These are phyloP conservation scores for Fraxinus anomala DNA, from an alignment of 257 asterid genomes.

Conservation along the genomic window DNA sequence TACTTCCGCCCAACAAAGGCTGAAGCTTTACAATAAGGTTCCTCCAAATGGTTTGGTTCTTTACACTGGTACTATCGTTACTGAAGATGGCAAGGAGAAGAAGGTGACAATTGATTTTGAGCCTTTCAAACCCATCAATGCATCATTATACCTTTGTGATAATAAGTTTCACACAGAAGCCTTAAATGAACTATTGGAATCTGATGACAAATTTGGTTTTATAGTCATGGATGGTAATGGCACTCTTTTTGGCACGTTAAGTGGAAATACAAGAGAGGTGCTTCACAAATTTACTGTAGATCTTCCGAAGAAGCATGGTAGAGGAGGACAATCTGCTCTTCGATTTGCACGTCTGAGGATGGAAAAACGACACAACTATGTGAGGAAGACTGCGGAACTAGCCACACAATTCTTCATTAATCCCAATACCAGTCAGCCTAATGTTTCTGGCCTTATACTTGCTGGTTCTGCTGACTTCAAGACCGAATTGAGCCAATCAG, in stretches of 20 bases:
- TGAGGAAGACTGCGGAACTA: constrained; percentile 41
- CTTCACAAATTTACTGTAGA: constrained; percentile 42
- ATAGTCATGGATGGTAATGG: constrained; percentile 45
- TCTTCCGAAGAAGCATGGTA: constrained; percentile 42
- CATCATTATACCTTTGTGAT: constrained; percentile 40
- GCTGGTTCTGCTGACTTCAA: constrained; percentile 45
- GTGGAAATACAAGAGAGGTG: constrained; percentile 39
- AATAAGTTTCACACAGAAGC: constrained; percentile 43
- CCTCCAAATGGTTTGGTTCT: constrained; percentile 43
- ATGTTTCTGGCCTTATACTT: constrained; percentile 42
- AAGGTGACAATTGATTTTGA: constrained; percentile 40
- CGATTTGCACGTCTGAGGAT: constrained; percentile 43
- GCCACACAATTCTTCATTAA: constrained; percentile 42
- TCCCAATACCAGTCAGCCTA: constrained; percentile 41
- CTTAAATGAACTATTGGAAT: constrained; percentile 36
- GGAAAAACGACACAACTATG: constrained; percentile 44
- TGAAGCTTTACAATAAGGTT: constrained; percentile 41
- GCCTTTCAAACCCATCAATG: constrained; percentile 42
- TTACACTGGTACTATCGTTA: constrained; percentile 44
- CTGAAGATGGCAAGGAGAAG: constrained; percentile 45
- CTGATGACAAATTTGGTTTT: constrained; percentile 28
- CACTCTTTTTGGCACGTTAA: constrained; percentile 39
- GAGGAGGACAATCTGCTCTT: constrained; percentile 43
- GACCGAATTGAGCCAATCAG: constrained; percentile 42
- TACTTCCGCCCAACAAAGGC: constrained; percentile 44